A percentile compares a stretch with the other conserved stretches of the same genome.
phyloP scores from a whole-genome alignment of 192 early-diverging fungal genomes.

The Radiomyces spectabilis region DNA sequence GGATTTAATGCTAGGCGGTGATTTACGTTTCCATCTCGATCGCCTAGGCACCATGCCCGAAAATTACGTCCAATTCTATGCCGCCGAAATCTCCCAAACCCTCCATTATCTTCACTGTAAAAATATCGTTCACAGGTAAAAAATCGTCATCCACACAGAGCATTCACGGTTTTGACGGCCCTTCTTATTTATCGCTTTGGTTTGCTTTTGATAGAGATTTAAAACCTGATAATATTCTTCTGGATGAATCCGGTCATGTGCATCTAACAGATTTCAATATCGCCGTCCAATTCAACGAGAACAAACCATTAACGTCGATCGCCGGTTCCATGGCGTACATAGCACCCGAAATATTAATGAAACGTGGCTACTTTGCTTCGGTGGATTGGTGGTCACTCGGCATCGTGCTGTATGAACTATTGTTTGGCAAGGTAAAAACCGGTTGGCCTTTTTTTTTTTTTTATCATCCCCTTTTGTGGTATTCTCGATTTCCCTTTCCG shows the following conservation, averaged over 20 bases:
- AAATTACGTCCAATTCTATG: slow-evolving; percentile 57
- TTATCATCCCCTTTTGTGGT: too few relatives aligned
- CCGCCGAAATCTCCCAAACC: slow-evolving; percentile 62
- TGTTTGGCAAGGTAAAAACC: slow-evolving; percentile 69
- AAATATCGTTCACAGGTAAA: slow-evolving; percentile 59
- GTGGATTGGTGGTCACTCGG: slow-evolving; percentile 77
- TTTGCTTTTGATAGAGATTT: slow-evolving; percentile 49
- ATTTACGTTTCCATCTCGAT: slow-evolving; percentile 85
- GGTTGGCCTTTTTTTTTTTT: too few relatives aligned
- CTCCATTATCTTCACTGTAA: slow-evolving; percentile 61
- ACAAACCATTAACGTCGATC: slow-evolving; percentile 59
- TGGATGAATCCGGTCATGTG: slow-evolving; percentile 69
- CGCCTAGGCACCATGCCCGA: slow-evolving; percentile 57
- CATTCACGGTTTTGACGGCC: neutral
- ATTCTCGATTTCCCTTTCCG: too few relatives aligned
- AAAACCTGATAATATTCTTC: slow-evolving; percentile 81
- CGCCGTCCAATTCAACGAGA: slow-evolving; percentile 58
- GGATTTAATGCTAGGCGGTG: slow-evolving; percentile 91
- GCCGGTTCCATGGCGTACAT: slow-evolving; percentile 85
- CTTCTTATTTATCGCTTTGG: neutral
- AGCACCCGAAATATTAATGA: slow-evolving; percentile 68
- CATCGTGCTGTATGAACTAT: slow-evolving; percentile 65
- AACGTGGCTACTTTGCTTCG: slow-evolving; percentile 43
- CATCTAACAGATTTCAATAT: slow-evolving; percentile 86
- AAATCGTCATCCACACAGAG: too few relatives aligned